Conservation (phyloP, 257 asterid species). For the Catharanthus roseus region DNA sequence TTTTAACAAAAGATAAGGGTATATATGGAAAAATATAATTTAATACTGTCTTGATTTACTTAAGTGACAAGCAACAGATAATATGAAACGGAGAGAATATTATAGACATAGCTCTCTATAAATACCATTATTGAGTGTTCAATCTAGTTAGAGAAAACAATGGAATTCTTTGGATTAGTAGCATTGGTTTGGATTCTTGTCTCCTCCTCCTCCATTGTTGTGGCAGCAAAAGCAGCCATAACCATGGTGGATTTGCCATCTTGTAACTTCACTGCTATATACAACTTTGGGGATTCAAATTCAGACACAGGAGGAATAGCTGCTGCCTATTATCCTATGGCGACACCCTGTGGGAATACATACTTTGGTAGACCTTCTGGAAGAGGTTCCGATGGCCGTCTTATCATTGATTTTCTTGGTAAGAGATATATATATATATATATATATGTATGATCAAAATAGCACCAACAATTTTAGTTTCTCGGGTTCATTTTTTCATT, state of each 20-base stretch:
- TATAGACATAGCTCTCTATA: neutral
- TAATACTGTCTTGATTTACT: no score
- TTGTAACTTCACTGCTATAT: conserved; percentile 47
- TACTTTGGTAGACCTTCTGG: conserved; percentile 48
- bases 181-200: neutral
- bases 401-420: conserved; percentile 59
- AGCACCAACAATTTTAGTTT: no score
- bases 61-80: no score
- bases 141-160: no score
- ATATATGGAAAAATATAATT: no score
- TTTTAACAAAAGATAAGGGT: no score
- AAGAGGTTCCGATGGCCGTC: conserved; percentile 63
- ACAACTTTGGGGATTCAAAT: conserved; percentile 68
- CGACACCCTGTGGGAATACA: conserved; percentile 42
- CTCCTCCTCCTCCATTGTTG: neutral
- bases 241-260: neutral
- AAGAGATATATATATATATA: no score
- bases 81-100: no score
- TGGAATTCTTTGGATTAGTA: neutral
- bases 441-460: no score
- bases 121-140: neutral
- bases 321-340: conserved; percentile 47
- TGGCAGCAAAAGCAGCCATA: neutral
- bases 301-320: conserved; percentile 62
- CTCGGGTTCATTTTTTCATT: no score